phyloP scores from a whole-genome alignment of 2,329 filamentous ascomycete genomes.

The Graphiopsis chlorocephala region DNA sequence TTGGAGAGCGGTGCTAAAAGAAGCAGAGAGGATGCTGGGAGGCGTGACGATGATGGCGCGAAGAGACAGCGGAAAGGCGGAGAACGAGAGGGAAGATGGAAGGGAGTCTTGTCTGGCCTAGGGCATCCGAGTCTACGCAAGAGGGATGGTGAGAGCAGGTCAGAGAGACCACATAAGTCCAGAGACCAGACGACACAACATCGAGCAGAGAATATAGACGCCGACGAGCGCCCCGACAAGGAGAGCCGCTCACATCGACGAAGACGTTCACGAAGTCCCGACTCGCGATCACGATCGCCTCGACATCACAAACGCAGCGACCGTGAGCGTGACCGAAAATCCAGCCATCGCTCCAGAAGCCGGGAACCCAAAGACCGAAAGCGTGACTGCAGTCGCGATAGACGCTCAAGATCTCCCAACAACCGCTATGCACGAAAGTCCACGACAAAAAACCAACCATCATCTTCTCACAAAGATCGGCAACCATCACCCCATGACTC shows the following conservation, averaged over 20 bases:
- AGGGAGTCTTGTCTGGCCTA: conserved; percentile 20
- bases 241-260: background rate
- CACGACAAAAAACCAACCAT: background rate
- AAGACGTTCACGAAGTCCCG: conserved; percentile 4
- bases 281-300: conserved; percentile 15
- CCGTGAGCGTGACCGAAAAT: background rate
- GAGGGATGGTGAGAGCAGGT: background rate
- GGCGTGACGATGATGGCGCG: background rate
- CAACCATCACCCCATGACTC: background rate
- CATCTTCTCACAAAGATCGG: background rate
- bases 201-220: background rate
- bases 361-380: background rate
- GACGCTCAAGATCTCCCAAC: conserved; percentile 1
- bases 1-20: conserved; percentile 38
- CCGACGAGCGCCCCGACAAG: background rate
- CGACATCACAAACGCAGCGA: background rate
- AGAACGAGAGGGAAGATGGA: conserved; percentile 24
- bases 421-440: background rate
- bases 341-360: background rate
- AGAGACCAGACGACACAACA: background rate
- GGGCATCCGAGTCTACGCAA: background rate
- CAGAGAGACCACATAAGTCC: background rate
- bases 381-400: background rate
- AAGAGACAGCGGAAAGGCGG: conserved; percentile 9
- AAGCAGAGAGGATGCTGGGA: conserved; percentile 21